Percentiles rank a stretch among this genome's conserved stretches.
These are phyloP conservation scores for Chlorociboria aeruginascens DNA, from an alignment of 495 filamentous ascomycete species.

Conservation along the genomic window DNA sequence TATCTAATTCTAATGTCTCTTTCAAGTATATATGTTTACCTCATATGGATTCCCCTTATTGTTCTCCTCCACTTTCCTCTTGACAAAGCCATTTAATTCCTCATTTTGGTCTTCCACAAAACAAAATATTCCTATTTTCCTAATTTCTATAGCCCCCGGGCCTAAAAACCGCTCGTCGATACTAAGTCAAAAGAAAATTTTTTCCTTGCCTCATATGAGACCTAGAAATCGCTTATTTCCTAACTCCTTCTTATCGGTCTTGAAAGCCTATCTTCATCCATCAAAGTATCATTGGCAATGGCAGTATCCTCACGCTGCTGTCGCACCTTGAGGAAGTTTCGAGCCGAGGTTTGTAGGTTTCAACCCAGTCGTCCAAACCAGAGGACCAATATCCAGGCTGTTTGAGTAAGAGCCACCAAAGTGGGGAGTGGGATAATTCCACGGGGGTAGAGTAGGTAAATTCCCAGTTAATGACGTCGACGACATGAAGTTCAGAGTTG, in stretches of 20 bases:
- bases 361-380: not conserved
- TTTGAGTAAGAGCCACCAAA: conserved; percentile 22
- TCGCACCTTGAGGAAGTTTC: conserved; percentile 1
- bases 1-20: too few relatives aligned
- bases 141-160: not conserved
- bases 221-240: conserved; percentile 5
- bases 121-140: not conserved
- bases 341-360: not conserved
- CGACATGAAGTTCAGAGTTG: conserved; percentile 6
- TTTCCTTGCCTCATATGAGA: conserved; percentile 7
- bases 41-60: not conserved
- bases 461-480: conserved; percentile 1
- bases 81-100: not conserved
- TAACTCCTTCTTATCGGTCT: conserved; percentile 6
- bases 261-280: not conserved
- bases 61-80: not conserved
- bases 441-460: conserved; percentile 18
- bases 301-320: not conserved
- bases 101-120: not conserved
- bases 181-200: not conserved
- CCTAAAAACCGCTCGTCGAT: not conserved
- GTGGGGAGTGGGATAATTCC: conserved; percentile 18
- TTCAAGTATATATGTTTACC: too few relatives aligned
- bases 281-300: too few relatives aligned
- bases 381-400: not conserved